Base-by-base conservation (phyloP, 768 basidiomycete genomes). In the Auriscalpium orientale region DNA sequence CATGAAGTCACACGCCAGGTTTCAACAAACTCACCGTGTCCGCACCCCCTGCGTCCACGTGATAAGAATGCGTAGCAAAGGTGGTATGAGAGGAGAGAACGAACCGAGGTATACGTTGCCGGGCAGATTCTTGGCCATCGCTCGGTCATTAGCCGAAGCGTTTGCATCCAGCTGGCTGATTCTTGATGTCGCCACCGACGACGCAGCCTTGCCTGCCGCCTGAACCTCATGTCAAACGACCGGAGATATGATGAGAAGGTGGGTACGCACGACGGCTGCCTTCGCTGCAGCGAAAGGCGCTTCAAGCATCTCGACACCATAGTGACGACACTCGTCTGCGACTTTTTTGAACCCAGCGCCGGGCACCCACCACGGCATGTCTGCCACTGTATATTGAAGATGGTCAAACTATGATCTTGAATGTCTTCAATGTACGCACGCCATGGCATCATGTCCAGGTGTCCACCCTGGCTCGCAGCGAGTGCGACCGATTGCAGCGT, bases 361-460 rank as follows among this genome's bases (percentile, higher is more conserved):
- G 34, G 67, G 67, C 44, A 67, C 60, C 67, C 67, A 68, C 33
- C 60, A 51, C 22, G 63, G 66, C 20, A 65, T 51, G 48, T 64
- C 51, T 46, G 60, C 56, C 46, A 67, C 59, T 62, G 47, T 15
- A 10, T 18, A 44, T 28, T 28, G 22, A 5, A 28, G 4, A 28
- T 28, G 4, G 7, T 2, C 28, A 28, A 28, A 28, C 28, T 28
- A 28, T 28, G 7, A 28, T 28, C 28, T 28, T 28, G 48, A 51
- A 16, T 46, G 47, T 53, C 20, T 52, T 13, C 40, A 34, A 38
- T 8, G 13, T 28, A 65, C 68, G 40, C 53, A 70, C 70, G 61
- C 37, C 63, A 53, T n/a, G 70, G 68, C 34, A 71, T 56, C n/a
- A 59, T 54, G 53, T 81, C 79, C 7, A 83, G 78, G 4, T 79